Evolutionary conservation across 495 filamentous ascomycete genomes (phyloP).

Genomic region (Hapsidospora chrysogenum): DNA sequence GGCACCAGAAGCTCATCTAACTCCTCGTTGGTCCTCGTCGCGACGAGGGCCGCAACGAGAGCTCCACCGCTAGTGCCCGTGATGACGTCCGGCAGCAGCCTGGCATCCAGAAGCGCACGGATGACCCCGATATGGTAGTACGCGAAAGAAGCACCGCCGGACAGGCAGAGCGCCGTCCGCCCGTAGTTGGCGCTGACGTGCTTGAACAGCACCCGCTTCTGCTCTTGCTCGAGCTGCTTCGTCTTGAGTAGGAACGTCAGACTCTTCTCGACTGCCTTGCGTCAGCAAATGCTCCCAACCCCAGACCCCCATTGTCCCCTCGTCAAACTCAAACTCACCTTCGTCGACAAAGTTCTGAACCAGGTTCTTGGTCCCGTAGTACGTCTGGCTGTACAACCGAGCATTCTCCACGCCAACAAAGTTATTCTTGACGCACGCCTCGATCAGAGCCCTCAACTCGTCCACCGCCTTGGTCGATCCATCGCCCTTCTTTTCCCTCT

Average conservation of each 20-base stretch:
- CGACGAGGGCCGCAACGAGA: slow-evolving; percentile 72
- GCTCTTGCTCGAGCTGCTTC: slow-evolving; percentile 43
- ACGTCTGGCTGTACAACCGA: slow-evolving; percentile 83
- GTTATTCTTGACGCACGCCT: slow-evolving; percentile 92
- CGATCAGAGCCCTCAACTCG: slow-evolving; percentile 57
- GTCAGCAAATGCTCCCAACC: slow-evolving; percentile 2
- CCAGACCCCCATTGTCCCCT: slow-evolving; percentile 13
- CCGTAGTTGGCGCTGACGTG: slow-evolving; percentile 82
- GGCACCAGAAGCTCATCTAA: slow-evolving; percentile 72
- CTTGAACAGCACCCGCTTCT: slow-evolving; percentile 75
- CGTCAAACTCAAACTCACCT: slow-evolving; percentile 19
- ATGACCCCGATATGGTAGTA: slow-evolving; percentile 95
- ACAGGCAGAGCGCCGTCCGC: slow-evolving; percentile 80
- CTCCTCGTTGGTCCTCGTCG: slow-evolving; percentile 83
- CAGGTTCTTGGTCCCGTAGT: slow-evolving; percentile 86
- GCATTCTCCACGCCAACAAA: slow-evolving; percentile 94
- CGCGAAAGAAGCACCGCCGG: slow-evolving; percentile 87
- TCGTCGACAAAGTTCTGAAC: slow-evolving; percentile 86
- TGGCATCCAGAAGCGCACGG: slow-evolving; percentile 76
- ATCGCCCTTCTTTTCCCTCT: slow-evolving; percentile 8
- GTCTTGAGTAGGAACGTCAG: slow-evolving; percentile 52
- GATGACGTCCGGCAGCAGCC: slow-evolving; percentile 78
- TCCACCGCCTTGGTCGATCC: slow-evolving; percentile 35
- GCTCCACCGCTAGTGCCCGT: slow-evolving; percentile 93
- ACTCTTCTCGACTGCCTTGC: slow-evolving; percentile 34